These are phyloP conservation scores for Saccharomyces pastorianus DNA, from an alignment of 1,139 yeast species.

Conservation along the genomic window DNA sequence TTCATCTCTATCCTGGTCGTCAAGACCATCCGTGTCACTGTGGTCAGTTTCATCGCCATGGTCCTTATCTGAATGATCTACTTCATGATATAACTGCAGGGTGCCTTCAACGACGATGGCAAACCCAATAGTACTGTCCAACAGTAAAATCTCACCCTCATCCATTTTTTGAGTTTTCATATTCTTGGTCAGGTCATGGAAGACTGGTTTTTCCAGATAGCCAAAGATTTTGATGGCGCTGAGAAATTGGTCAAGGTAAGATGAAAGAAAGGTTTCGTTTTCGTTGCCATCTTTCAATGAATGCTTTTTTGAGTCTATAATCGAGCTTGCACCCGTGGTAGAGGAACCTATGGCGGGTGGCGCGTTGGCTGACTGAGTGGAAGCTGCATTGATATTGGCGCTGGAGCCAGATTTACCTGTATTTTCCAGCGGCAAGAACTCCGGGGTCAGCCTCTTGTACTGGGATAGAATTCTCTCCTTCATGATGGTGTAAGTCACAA, in stretches of 20 bases:
- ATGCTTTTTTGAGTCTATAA: background rate
- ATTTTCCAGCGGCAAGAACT: conserved; percentile 6
- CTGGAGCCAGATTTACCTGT: conserved; percentile 1
- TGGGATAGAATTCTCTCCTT: conserved; percentile 14
- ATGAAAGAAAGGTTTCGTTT: conserved; percentile 22
- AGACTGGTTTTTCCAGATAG: conserved; percentile 79
- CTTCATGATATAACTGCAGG: conserved; percentile 66
- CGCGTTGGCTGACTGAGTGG: background rate
- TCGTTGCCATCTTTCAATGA: conserved; percentile 4
- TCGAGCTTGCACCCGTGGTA: background rate
- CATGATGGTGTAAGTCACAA: conserved; percentile 11
- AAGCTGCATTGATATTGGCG: background rate
- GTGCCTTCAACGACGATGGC: conserved; percentile 92
- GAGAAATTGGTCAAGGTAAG: conserved; percentile 79
- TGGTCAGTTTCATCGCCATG: conserved; percentile 1
- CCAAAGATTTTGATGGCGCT: conserved; percentile 92
- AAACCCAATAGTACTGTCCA: conserved; percentile 75
- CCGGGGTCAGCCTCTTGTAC: conserved; percentile 12
- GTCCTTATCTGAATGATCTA: conserved; percentile 25
- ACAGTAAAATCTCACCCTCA: conserved; percentile 63
- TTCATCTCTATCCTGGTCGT: background rate
- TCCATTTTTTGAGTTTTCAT: conserved; percentile 84
- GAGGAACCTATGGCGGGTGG: background rate
- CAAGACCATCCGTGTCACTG: background rate
- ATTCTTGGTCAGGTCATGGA: conserved; percentile 83